phyloP scores from a whole-genome alignment of 2,329 filamentous ascomycete genomes.

The Microdochium trichocladiopsis region DNA sequence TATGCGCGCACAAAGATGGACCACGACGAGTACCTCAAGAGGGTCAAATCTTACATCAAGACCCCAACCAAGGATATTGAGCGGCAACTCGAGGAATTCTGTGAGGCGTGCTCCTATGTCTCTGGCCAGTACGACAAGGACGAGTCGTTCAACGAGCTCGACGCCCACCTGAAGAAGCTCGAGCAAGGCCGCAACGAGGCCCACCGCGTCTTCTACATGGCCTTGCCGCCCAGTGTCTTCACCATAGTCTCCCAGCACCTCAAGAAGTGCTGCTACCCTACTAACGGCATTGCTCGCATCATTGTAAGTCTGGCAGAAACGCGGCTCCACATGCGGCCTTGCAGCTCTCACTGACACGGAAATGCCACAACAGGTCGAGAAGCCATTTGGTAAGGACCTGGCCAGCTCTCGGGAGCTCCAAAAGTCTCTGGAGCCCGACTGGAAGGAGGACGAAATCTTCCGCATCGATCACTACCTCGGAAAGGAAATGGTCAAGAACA shows the following conservation, averaged over 20 bases:
- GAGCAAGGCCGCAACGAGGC: slow-evolving; percentile 78
- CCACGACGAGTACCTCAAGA: slow-evolving; percentile 86
- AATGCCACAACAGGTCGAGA: slow-evolving; percentile 67
- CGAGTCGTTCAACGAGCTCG: slow-evolving; percentile 81
- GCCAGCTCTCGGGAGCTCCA: slow-evolving; percentile 90
- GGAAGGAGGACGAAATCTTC: slow-evolving; percentile 98
- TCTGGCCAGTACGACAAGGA: slow-evolving; percentile 98
- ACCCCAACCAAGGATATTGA: slow-evolving; percentile 96
- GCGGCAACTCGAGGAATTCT: slow-evolving; percentile 89
- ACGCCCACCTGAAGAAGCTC: slow-evolving; percentile 77
- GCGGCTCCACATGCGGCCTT: not conserved
- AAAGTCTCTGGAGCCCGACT: slow-evolving; percentile 90
- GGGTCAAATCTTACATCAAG: slow-evolving; percentile 98
- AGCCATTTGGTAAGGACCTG: slow-evolving; percentile 97
- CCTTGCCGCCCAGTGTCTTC: slow-evolving; percentile 93
- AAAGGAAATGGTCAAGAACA: slow-evolving; percentile 99
- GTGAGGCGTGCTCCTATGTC: slow-evolving; percentile 81
- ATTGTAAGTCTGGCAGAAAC: slow-evolving; percentile 61
- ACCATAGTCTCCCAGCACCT: slow-evolving; percentile 95
- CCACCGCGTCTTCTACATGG: slow-evolving; percentile 98
- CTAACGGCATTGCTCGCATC: slow-evolving; percentile 82
- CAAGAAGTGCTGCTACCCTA: slow-evolving; percentile 95
- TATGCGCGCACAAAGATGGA: slow-evolving; percentile 99
- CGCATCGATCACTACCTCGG: slow-evolving; percentile 99
- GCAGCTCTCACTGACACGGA: slow-evolving; percentile 1